Conservation (phyloP, 2,329 filamentous ascomycete species). For the Colletotrichum phormii region DNA sequence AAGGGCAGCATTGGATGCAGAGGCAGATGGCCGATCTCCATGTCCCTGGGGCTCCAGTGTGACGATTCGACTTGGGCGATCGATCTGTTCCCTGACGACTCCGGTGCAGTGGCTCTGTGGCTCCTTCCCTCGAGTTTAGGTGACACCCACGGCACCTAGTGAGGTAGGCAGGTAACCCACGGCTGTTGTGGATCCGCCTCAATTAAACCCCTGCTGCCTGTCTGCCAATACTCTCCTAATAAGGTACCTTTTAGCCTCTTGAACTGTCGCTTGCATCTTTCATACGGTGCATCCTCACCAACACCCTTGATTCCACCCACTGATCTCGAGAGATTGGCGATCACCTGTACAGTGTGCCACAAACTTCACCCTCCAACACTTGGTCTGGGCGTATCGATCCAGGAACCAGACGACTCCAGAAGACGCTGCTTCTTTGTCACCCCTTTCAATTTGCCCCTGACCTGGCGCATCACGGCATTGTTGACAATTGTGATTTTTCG, state of each 20-base stretch:
- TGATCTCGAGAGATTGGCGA: neutral
- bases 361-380: neutral
- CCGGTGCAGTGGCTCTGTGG: conserved; percentile 24
- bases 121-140: neutral
- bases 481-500: neutral
- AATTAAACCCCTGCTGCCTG: conserved; percentile 35
- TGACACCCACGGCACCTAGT: neutral
- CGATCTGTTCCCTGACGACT: conserved; percentile 30
- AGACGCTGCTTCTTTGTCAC: conserved; percentile 15
- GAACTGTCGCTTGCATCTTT: neutral
- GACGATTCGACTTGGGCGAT: conserved; percentile 22
- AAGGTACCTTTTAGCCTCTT: neutral
- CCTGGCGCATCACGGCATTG: neutral
- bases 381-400: neutral
- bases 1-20: neutral
- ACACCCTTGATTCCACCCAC: neutral
- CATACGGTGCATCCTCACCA: conserved; percentile 25
- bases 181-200: conserved; percentile 18
- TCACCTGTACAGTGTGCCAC: conserved; percentile 11
- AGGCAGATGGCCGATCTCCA: neutral
- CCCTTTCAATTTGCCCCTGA: conserved; percentile 8
- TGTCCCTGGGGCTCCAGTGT: conserved; percentile 15
- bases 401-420: neutral
- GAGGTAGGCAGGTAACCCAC: conserved; percentile 6
- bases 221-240: neutral